Conservation (phyloP, 352 stramenopile genomes). For the Globisporangium cystogenes region DNA sequence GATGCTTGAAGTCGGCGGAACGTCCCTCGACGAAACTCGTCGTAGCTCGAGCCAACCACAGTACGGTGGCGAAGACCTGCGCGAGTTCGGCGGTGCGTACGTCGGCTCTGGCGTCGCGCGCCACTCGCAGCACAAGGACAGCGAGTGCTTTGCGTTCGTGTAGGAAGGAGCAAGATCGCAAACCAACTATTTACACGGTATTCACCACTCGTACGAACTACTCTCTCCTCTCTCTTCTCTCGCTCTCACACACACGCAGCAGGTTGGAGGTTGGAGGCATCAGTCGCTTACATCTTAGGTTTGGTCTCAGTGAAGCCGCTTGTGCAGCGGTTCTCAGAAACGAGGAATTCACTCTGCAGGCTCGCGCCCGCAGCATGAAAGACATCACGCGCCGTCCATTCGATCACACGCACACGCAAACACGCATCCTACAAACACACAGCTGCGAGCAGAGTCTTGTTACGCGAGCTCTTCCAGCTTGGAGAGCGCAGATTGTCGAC, state of each 20-base stretch:
- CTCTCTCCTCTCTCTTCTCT: too few species aligned
- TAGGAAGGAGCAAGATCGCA: not conserved
- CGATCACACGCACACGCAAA: constrained; percentile 2
- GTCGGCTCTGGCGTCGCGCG: not conserved
- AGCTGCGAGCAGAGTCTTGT: too few species aligned
- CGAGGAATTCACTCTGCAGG: constrained; percentile 86
- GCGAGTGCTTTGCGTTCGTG: not conserved
- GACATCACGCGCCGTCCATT: constrained; percentile 58
- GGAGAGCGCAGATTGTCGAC: too few species aligned
- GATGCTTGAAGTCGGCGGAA: constrained; percentile 45
- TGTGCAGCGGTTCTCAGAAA: constrained; percentile 88
- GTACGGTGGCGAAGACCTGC: not conserved
- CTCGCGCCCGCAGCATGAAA: constrained; percentile 55
- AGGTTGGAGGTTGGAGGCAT: constrained; percentile 41
- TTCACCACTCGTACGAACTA: too few species aligned
- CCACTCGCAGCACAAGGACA: not conserved
- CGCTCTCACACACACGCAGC: not conserved
- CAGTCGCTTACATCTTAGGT: constrained; percentile 74
- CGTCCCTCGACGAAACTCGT: constrained; percentile 19
- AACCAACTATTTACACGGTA: not conserved
- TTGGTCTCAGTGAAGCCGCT: constrained; percentile 86
- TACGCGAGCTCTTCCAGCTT: too few species aligned
- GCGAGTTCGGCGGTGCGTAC: not conserved
- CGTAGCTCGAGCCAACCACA: not conserved
- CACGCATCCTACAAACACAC: constrained; percentile 1